Base-by-base conservation (phyloP, 768 basidiomycete genomes). In the Daedaleopsis sinensis region DNA sequence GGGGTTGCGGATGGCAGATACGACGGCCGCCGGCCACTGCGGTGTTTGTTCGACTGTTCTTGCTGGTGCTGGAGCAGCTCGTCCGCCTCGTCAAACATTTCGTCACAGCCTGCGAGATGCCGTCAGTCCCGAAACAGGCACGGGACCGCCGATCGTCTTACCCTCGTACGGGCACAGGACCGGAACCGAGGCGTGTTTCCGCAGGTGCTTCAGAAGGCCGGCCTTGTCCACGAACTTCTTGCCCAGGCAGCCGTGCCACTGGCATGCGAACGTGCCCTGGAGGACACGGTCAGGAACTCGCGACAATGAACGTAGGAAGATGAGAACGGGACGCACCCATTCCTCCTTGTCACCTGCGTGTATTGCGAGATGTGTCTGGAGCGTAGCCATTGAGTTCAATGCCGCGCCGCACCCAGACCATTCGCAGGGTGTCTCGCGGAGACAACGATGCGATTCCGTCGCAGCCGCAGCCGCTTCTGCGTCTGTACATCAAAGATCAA, bases 371-470 rank as follows among this genome's bases (percentile, higher is more conserved):
- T 91, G 90, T 19, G 72, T 68, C 39, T 80, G 68, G 53, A 90
- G 70, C 47, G 74, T 78, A 46, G 79, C 74, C 7, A 76, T 73
- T 48, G 85, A 85, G 67, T 86, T 88, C 63, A 89, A 67, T 15
- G 84, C 65, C 44, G 76, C 77, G 59, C 76, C 77, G 71, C 90
- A 92, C 27, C 77, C 76, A 57, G 71, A 73, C 89, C 89, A 92
- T 69, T 76, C 78, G 72, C 89, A 91, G 12, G 71, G 74, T 47
- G 76, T 70, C 62, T 78, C 76, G 55, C 75, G 76, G 55, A 88
- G 62, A 61, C 83, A 77, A 9, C 78, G 77, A 59, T 77, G 81
- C 56, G 87, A 79, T 59, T 83, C 69, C 55, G 77, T 69, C 61
- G 86, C 73, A 37, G 81, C 78, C 46, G 77, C 71, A 56, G 72